A percentile compares a stretch with the other conserved stretches of the same genome.
Evolutionary conservation across 148 eudicot genomes (phyloP).

Genomic region (Amaranthus palmeri): DNA sequence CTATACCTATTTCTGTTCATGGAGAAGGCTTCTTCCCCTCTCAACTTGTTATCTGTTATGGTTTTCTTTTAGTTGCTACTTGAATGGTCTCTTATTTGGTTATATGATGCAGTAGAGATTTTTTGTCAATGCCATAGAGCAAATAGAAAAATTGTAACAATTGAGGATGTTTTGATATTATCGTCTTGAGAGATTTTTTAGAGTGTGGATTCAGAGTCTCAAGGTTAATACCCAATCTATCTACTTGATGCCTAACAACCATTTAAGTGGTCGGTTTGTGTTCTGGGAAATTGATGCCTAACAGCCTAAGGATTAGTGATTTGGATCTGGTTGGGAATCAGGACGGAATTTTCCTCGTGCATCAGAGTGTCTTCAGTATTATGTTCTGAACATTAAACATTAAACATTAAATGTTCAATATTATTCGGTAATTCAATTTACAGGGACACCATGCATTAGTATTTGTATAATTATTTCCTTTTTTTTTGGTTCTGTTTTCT

Average conservation of each 20-base stretch:
- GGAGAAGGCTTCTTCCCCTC: too few species aligned
- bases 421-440: background rate
- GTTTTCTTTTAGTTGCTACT: background rate
- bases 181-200: background rate
- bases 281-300: background rate
- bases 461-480: background rate
- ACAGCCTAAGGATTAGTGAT: background rate
- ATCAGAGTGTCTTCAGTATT: background rate
- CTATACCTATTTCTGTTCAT: too few species aligned
- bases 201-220: background rate
- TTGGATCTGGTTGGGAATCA: conserved; percentile 6
- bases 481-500: background rate
- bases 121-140: background rate
- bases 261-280: too few species aligned
- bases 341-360: background rate
- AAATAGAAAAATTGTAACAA: background rate
- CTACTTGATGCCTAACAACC: too few species aligned
- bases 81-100: background rate
- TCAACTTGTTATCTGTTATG: background rate
- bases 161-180: background rate
- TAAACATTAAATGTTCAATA: background rate
- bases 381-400: background rate
- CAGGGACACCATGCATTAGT: background rate
- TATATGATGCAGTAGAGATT: background rate
- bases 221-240: too few species aligned